Base-by-base conservation (phyloP, 257 asterid genomes). In the Scutellaria barbata region DNA sequence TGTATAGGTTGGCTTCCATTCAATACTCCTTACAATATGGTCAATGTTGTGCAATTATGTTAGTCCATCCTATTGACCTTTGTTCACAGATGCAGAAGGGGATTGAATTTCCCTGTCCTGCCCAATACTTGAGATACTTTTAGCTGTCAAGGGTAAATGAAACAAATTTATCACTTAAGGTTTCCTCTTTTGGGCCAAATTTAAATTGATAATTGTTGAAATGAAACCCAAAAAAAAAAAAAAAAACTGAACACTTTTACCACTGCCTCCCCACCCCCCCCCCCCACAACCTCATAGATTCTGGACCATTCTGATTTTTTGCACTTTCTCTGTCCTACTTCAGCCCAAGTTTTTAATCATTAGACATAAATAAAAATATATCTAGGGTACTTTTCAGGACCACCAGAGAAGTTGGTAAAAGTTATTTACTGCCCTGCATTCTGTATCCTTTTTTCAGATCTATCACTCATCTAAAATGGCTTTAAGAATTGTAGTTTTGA, bases 1-100 rank as follows among this genome's bases (percentile, higher is more conserved):
- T 94, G 99, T 81, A 83, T 94, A 76, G 92, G 99, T 91, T 71
- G 70, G 86, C 79, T 56, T 68, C 63, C 74, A 30, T 68, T 53
- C 25, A 56, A 14, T 20, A 12, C 72, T 1, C 5, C 46, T 47
- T 59, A 50, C 5, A 39, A 58, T 53, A n/a, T 47, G 17, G 54
- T 39, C 30, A 48, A 68, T 54, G 40, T 14, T 68, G 50, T 58
- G 53, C 51, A 22, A 58, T 64, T 7, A 40, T 71, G 12, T 37
- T 53, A 20, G 41, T 51, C 66, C 17, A 39, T 56, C 17, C 47
- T 25, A 25, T 60, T 37, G 48, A 55, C 52, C 46, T 65, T 17
- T 33, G 46, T 43, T 37, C 14, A 55, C 65, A 46, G 43, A 55
- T 55, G 60, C 60, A 0, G 5, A 39, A 42, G 40, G 63, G 47